Base-by-base conservation (phyloP, 805 yeast genomes). In the Suhomyces xylopsoci region DNA sequence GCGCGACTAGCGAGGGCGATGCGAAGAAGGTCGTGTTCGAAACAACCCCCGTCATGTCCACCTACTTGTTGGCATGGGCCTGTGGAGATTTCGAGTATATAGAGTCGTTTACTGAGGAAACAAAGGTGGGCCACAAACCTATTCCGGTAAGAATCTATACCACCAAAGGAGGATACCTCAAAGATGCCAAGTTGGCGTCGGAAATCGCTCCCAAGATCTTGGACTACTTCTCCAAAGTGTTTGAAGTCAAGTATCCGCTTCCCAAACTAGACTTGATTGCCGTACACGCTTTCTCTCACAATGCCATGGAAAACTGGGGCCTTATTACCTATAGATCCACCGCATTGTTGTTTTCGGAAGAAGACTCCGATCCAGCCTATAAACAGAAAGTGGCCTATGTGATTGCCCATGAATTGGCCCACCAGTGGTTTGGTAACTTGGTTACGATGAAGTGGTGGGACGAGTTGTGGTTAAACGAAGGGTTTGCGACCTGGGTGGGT, bases 391-490 rank as follows among this genome's bases (percentile, higher is more conserved):
- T 89, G 28, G 85, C 90, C 5, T 88, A 88, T 62, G 96, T 89
- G 32, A 87, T 89, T 26, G 85, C 87, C 54, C 96, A 90, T 70
- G 96, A 89, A 70, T 75, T 89, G 53, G 96, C 96, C 9, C 96
- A 89, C 69, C 94, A 90, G 66, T 90, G 96, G 96, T 90, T 89
- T 63, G 96, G 96, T 51, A 86, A 90, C 68, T 79, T 87, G 60
- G 93, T 88, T 55, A 90, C 96, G 46, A 90, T 89, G 96, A 84
- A 87, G 62, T 90, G 96, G 94, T 89, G 96, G 96, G 90, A 89
- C 61, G 94, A 88, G 62, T 77, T 89, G 59, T 89, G 96, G 96
- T 80, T 89, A 55, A 89, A 89, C 64, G 96, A 89, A 71, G 94
- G 96, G 12, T 89, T 89, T 71, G 96, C 96, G 15, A 89, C 96